Percentiles rank a stretch among this genome's conserved stretches.
phyloP scores from a whole-genome alignment of 306 rosid species.

The Trichosanthes cucumerina region DNA sequence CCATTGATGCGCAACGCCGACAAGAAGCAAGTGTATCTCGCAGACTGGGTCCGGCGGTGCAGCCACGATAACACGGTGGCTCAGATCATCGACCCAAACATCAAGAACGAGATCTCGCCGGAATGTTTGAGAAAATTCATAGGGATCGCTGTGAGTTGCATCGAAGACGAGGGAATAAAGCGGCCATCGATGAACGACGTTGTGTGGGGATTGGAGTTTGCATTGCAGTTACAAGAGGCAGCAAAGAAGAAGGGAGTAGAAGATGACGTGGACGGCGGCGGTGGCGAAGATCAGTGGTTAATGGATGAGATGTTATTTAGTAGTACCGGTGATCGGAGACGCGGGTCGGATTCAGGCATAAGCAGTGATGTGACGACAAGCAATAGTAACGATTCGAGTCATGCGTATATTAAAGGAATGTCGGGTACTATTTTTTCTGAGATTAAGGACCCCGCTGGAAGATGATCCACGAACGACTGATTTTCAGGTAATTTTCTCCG shows the following conservation, averaged over 20 bases:
- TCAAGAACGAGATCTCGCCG: neutral
- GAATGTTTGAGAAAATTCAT: neutral
- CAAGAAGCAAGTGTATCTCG: constrained; percentile 22
- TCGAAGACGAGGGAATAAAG: constrained; percentile 28
- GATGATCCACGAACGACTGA: neutral
- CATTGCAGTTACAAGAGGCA: constrained; percentile 6
- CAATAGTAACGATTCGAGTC: neutral
- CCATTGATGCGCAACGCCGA: constrained; percentile 10
- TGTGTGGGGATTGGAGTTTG: neutral
- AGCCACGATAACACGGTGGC: constrained; percentile 11
- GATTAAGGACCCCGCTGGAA: neutral
- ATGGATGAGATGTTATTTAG: neutral
- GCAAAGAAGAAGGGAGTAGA: neutral
- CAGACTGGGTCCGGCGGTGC: constrained; percentile 23
- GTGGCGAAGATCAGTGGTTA: neutral
- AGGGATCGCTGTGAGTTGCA: constrained; percentile 17
- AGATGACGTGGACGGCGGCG: neutral
- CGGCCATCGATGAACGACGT: constrained; percentile 44
- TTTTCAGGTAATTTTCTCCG: neutral
- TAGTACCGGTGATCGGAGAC: neutral
- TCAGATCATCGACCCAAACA: neutral
- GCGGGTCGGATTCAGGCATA: neutral
- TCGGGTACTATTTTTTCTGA: neutral
- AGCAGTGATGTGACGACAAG: neutral
- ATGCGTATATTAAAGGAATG: neutral